Evolutionary conservation across 1,139 yeast genomes (phyloP), one percentile per base, ranked within the genome.

Genomic region (Lodderomyces elongisporus): DNA sequence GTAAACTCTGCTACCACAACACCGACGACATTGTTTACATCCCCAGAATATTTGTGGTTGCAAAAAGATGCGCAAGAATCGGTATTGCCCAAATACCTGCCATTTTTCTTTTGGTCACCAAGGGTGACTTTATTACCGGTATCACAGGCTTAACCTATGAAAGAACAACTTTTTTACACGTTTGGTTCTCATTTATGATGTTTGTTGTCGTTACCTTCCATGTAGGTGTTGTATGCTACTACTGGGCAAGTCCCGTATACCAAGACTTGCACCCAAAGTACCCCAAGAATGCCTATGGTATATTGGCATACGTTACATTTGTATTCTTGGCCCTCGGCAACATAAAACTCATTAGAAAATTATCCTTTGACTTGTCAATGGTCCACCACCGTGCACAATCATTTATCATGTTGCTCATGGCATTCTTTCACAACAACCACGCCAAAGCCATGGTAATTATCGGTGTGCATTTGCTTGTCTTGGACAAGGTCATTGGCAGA

Each of bases 261-360:
- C 40, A 69, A 15, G 38, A 51, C 9, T 69, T 71, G 27, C 20
- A 20, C 20, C 38, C 41, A 14, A 37, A 21, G 14, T 36, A 32
- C 13, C 77, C 77, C 2, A 76, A 77, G 2, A 72, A 66, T 42
- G 67, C 66, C 14, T 71, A 70, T 48, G 77, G 77, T 5, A 62
- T 67, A 52, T 70, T 70, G 35, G 65, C 75, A 0, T 67, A 60
- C 41, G 56, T 58, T 3, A 51, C 60, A 27, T 56, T 70, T 45
- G 55, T 54, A 17, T 36, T 67, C 25, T 48, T 70, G 37, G 58
- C 60, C 3, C 58, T 63, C 51, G 67, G 59, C 3, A 60, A 68
- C 31, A 31, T 64, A n/a, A 58, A 55, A 34, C 47, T 61, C 27
- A 47, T 71, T 10, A 49, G 77, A 36, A 56, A 52, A 34, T 54